phyloP scores from a whole-genome alignment of 345 rosid genomes.

The Sisymbrium altissimum region DNA sequence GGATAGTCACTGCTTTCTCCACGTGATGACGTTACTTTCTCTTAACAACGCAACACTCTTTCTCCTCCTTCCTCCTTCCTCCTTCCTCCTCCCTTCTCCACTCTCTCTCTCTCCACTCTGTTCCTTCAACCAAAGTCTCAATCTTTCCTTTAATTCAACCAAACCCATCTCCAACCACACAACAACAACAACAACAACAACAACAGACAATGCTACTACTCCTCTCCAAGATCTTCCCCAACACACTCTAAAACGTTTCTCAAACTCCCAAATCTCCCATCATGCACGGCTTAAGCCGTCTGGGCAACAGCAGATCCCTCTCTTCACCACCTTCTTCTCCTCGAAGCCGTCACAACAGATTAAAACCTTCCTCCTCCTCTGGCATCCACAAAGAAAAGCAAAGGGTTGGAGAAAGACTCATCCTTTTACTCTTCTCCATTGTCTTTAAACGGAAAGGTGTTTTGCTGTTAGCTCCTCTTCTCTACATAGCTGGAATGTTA shows the following conservation, averaged over 20 bases:
- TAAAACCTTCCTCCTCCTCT: slow-evolving; percentile 24
- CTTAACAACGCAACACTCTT: background rate
- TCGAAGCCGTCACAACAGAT: slow-evolving; percentile 59
- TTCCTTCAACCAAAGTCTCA: background rate
- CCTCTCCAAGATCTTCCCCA: background rate
- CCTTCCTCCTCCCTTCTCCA: background rate
- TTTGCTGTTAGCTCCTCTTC: slow-evolving; percentile 75
- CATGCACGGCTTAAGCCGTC: slow-evolving; percentile 89
- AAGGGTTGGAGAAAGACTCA: slow-evolving; percentile 49
- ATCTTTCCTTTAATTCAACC: background rate
- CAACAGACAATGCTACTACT: background rate
- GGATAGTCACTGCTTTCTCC: background rate
- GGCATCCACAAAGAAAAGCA: slow-evolving; percentile 42
- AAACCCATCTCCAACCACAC: background rate
- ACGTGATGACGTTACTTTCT: background rate
- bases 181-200: background rate
- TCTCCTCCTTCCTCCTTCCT: no score
- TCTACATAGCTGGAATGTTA: slow-evolving; percentile 84
- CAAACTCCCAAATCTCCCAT: slow-evolving; percentile 12
- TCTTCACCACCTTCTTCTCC: slow-evolving; percentile 88
- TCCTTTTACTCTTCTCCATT: slow-evolving; percentile 47
- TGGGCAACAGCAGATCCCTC: slow-evolving; percentile 51
- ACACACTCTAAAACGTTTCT: slow-evolving; percentile 23
- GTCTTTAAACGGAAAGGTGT: slow-evolving; percentile 76
- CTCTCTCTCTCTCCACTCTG: background rate